Conservation (phyloP, 768 basidiomycete species). For the Kwoniella pini region DNA sequence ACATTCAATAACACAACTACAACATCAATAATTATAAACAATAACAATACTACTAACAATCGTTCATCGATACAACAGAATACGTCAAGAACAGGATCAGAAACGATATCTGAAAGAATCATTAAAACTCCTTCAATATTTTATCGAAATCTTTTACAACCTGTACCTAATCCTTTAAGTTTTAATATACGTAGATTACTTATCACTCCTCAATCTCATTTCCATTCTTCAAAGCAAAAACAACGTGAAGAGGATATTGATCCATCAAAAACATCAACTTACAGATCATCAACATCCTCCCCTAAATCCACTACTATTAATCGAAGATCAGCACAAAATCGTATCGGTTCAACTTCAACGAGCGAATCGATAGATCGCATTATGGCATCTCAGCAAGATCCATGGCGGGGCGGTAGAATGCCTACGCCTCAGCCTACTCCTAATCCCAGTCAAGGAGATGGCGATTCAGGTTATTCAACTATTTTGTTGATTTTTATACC, state of each 20-base stretch:
- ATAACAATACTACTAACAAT: neutral
- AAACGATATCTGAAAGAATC: neutral
- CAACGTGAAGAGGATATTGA: too few species aligned
- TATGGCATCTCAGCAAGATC: neutral
- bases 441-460: neutral
- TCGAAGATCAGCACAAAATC: neutral
- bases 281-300: too few species aligned
- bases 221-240: neutral
- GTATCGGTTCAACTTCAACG: neutral
- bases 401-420: conserved; percentile 5
- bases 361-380: neutral
- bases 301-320: neutral
- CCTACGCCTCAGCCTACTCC: neutral
- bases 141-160: conserved; percentile 2
- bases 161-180: neutral
- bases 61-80: neutral
- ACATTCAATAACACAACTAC: neutral
- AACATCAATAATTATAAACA: neutral
- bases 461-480: conserved; percentile 19
- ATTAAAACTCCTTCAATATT: conserved; percentile 7
- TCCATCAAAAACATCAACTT: too few species aligned
- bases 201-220: neutral
- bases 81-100: neutral
- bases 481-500: conserved; percentile 71
- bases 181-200: neutral